Evolutionary conservation across 1,284 basidiomycete species (phyloP).

Genomic region (Puccinia novopanici): DNA sequence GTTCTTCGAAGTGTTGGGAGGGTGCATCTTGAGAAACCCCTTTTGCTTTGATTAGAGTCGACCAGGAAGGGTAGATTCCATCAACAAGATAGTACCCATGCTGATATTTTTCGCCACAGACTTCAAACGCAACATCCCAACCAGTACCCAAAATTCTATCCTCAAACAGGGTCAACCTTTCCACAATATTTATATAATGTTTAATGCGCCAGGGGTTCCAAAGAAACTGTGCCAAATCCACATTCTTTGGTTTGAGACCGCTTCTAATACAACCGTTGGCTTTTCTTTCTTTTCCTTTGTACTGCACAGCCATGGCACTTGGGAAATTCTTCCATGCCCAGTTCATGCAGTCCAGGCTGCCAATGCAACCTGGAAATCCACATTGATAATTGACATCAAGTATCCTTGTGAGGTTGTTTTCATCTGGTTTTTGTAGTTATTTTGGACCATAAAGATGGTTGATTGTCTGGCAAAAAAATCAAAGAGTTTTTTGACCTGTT

Average conservation of each 20-base stretch:
- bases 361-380: conserved; percentile 39
- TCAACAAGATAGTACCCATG: no score
- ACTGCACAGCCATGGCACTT: no score
- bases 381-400: not conserved
- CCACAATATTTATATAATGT: conserved; percentile 29
- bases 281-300: no score
- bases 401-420: not conserved
- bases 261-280: no score
- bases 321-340: no score
- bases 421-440: conserved; percentile 14
- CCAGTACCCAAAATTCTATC: not conserved
- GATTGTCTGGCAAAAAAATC: not conserved
- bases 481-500: no score
- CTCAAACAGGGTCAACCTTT: not conserved
- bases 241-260: no score
- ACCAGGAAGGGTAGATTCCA: conserved; percentile 21
- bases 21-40: not conserved
- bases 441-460: not conserved
- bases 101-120: not conserved
- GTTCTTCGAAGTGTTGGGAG: not conserved
- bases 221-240: no score
- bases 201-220: conserved; percentile 30
- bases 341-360: conserved; percentile 36
- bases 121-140: not conserved
- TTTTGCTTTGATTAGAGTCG: conserved; percentile 27